phyloP scores from a whole-genome alignment of 768 basidiomycete species.

The Mycena epipterygia region DNA sequence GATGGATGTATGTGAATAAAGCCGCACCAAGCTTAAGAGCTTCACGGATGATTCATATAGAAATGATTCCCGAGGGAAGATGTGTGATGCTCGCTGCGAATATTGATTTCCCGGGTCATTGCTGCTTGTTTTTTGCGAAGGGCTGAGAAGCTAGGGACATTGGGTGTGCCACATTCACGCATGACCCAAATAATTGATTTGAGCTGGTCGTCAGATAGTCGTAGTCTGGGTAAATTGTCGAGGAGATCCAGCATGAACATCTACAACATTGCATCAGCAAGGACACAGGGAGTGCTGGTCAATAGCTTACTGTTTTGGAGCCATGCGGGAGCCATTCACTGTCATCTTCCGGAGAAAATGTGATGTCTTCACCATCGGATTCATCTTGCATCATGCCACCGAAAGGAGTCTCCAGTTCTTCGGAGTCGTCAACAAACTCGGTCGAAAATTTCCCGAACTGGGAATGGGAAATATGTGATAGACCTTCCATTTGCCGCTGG shows the following conservation, averaged over 20 bases:
- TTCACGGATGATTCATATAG: constrained; percentile 40
- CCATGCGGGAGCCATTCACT: not conserved
- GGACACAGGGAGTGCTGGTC: not conserved
- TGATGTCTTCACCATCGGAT: too few relatives aligned
- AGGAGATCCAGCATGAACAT: constrained; percentile 43
- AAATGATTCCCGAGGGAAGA: constrained; percentile 45
- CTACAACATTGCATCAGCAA: not conserved
- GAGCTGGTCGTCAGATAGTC: constrained; percentile 49
- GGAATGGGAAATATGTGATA: not conserved
- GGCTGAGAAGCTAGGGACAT: constrained; percentile 45
- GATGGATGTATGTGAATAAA: not conserved
- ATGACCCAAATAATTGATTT: constrained; percentile 48
- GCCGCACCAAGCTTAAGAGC: constrained; percentile 26
- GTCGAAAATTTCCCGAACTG: not conserved
- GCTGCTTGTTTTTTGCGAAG: constrained; percentile 42
- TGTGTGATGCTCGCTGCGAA: constrained; percentile 25
- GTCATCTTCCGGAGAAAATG: not conserved
- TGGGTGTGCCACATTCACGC: constrained; percentile 42
- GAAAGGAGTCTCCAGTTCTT: too few relatives aligned
- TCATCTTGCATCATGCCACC: too few relatives aligned
- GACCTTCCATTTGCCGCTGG: not conserved
- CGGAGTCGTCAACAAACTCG: too few relatives aligned
- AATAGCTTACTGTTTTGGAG: not conserved
- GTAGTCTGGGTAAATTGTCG: constrained; percentile 48
- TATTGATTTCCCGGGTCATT: constrained; percentile 27